These are phyloP conservation scores for Auriscalpium vulgare DNA, from an alignment of 768 basidiomycete species.

Conservation along the genomic window DNA sequence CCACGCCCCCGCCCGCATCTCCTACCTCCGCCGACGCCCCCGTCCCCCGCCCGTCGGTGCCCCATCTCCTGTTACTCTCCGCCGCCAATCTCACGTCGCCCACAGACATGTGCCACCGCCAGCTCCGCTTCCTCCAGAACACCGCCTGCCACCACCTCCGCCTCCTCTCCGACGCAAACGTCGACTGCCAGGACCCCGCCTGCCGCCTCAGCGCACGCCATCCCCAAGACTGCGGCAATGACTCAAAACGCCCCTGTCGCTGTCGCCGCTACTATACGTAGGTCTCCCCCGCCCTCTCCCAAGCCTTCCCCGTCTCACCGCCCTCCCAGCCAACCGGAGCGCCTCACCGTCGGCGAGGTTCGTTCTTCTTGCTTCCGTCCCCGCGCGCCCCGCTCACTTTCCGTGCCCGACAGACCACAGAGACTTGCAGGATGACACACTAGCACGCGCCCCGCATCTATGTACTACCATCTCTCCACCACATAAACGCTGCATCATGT, in stretches of 20 bases:
- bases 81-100: slow-evolving; percentile 2
- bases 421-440: not conserved
- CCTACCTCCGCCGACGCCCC: slow-evolving; percentile 15
- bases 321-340: slow-evolving; percentile 42
- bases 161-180: slow-evolving; percentile 31
- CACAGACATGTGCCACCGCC: slow-evolving; percentile 55
- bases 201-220: slow-evolving; percentile 48
- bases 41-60: not conserved
- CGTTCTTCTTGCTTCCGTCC: not conserved
- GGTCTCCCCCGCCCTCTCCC: slow-evolving; percentile 11
- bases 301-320: not conserved
- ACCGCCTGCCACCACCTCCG: slow-evolving; percentile 48
- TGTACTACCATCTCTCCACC: not conserved
- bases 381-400: not conserved
- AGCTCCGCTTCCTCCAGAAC: slow-evolving; percentile 43
- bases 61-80: not conserved
- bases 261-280: slow-evolving; percentile 56
- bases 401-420: not conserved
- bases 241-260: slow-evolving; percentile 12
- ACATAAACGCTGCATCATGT: not conserved
- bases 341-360: slow-evolving; percentile 39
- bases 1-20: no score
- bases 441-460: not conserved
- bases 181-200: slow-evolving; percentile 42
- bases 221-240: slow-evolving; percentile 34